These are phyloP conservation scores for Kentomonas sorsogonicus DNA, from an alignment of 208 protist genomes.

Conservation along the genomic window DNA sequence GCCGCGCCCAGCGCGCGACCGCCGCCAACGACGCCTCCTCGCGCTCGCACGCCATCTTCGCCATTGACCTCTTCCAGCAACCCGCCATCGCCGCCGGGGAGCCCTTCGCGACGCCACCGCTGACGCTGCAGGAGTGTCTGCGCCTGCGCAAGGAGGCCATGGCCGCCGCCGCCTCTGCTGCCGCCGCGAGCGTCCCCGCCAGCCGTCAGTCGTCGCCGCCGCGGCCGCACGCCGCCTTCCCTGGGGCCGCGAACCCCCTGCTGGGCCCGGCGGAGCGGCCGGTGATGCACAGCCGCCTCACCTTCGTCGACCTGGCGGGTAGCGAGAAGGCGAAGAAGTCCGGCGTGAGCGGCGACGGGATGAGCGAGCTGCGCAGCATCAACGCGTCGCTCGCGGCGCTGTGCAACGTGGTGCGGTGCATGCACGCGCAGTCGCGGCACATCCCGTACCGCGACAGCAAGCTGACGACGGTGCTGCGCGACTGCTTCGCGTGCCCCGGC, in stretches of 20 bases:
- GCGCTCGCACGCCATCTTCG: slow-evolving; percentile 84
- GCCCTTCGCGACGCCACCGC: too few relatives aligned
- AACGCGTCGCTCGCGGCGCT: slow-evolving; percentile 89
- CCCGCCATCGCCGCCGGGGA: slow-evolving; percentile 11
- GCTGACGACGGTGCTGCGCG: slow-evolving; percentile 77
- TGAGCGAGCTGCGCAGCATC: slow-evolving; percentile 82
- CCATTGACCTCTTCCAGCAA: slow-evolving; percentile 72
- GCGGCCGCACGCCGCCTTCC: slow-evolving; percentile 17
- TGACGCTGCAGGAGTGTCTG: slow-evolving; percentile 28
- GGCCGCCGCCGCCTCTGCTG: not conserved
- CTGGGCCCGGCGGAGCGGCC: slow-evolving; percentile 17
- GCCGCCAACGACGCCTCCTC: slow-evolving; percentile 81
- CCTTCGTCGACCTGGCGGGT: slow-evolving; percentile 87
- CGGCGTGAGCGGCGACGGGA: slow-evolving; percentile 38
- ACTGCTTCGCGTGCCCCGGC: slow-evolving; percentile 60
- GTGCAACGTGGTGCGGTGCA: slow-evolving; percentile 76
- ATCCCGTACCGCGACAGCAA: slow-evolving; percentile 83
- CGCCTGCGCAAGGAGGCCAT: slow-evolving; percentile 19
- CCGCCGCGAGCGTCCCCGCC: too few relatives aligned
- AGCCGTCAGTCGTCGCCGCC: not conserved
- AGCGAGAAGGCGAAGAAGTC: slow-evolving; percentile 73
- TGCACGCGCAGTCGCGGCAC: slow-evolving; percentile 52
- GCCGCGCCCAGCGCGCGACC: slow-evolving; percentile 54
- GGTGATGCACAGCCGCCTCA: slow-evolving; percentile 69
- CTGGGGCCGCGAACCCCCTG: slow-evolving; percentile 28